These are phyloP conservation scores for Emmonsia crescens DNA, from an alignment of 2,329 filamentous ascomycete genomes.

Conservation along the genomic window DNA sequence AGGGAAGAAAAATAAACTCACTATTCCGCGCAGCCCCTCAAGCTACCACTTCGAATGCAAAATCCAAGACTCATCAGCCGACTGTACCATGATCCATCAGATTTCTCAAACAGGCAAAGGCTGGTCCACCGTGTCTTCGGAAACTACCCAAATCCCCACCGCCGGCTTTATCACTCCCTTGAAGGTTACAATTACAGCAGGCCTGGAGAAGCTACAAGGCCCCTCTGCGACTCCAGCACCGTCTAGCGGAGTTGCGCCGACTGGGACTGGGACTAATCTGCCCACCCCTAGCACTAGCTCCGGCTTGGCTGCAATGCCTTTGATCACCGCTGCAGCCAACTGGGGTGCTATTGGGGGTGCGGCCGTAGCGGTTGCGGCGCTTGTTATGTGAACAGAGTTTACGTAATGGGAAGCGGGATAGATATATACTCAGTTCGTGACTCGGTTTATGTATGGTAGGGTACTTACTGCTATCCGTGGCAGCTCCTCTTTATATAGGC, in stretches of 20 bases:
- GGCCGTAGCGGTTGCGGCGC: background rate
- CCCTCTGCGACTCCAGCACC: background rate
- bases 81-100: background rate
- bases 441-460: background rate
- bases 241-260: background rate
- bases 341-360: slow-evolving; percentile 1
- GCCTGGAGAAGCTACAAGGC: background rate
- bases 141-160: background rate
- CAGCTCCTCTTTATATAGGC: background rate
- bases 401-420: background rate
- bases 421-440: background rate
- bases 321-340: background rate
- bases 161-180: background rate
- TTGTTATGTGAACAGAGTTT: background rate
- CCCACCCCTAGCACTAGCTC: background rate
- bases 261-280: background rate
- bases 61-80: background rate
- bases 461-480: no score
- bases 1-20: background rate
- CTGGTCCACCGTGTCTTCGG: background rate
- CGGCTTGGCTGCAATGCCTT: background rate
- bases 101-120: background rate
- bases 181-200: background rate
- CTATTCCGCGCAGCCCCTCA: background rate
- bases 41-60: background rate